Base-by-base conservation (phyloP, 176 grass and related monocot species). In the Eleusine indica region DNA sequence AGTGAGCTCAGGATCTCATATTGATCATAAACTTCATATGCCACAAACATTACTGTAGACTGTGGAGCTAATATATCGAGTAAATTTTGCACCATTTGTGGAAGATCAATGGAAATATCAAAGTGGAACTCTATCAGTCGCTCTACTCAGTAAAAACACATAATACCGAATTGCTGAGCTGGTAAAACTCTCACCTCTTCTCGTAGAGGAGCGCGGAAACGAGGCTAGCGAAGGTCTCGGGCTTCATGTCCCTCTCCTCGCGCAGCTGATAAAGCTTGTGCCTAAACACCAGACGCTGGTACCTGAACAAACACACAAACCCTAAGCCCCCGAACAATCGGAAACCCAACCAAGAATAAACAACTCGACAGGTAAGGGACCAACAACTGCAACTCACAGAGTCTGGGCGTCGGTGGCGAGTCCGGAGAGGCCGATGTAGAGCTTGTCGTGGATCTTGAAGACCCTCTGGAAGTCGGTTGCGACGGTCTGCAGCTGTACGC, bases 191-290 rank as follows among this genome's bases (percentile, higher is more conserved):
- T 73, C 46, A 99, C 96, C 96, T 99, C 86, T 94, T 99, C 89
- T 99, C 96, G 71, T 99, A 99, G 12, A 99, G 96, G 44, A 99
- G 63, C 0, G 93, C 91, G 0, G 96, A 99, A 52, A 99, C 96
- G 19, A 99, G 96, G 75, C 96, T 99, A 16, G 96, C 93, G 47
- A 99, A 99, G 86, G 93, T 99, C 73, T 96, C 53, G 6, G 96
- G 96, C 83, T 99, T 99, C 96, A 99, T 99, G 77, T 99, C 91
- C 81, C 96, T 94, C 91, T 99, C 96, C 82, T 99, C 96, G 73
- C 91, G 88, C 68, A 99, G 87, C 81, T 99, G 93, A 86, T 99
- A 99, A 15, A 99, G 65, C 76, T 99, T 99, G 88, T 99, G 96
- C 85, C 94, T 92, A 37, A 96, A 99, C 70, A 96, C 87, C 16